These are phyloP conservation scores for Xylariaceae sp. DNA, from an alignment of 2,329 filamentous ascomycete genomes.

Conservation along the genomic window DNA sequence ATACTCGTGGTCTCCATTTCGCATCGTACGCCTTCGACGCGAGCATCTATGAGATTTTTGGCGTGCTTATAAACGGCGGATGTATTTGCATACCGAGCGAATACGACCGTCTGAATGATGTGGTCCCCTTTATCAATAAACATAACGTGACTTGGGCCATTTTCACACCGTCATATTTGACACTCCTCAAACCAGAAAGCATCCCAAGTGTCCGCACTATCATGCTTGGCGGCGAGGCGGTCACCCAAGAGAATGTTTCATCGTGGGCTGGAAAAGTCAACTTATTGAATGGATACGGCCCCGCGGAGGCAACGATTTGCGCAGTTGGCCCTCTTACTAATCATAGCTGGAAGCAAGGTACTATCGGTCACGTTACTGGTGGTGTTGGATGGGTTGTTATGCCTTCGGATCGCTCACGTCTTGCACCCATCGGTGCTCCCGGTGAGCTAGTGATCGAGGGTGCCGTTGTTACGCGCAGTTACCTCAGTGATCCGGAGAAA, in stretches of 20 bases:
- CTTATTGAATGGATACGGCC: constrained; percentile 17
- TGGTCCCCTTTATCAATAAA: constrained; percentile 25
- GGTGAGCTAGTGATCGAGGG: constrained; percentile 20
- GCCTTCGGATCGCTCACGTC: constrained; percentile 12
- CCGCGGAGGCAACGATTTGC: constrained; percentile 10
- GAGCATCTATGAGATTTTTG: constrained; percentile 35
- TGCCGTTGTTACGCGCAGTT: constrained; percentile 43
- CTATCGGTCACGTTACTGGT: constrained; percentile 3
- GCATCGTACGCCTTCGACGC: constrained; percentile 36
- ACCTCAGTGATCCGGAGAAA: constrained; percentile 4
- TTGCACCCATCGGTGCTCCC: constrained; percentile 20
- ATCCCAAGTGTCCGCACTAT: constrained; percentile 22
- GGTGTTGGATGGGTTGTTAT: constrained; percentile 35
- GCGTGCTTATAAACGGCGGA: constrained; percentile 33
- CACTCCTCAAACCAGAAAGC: constrained; percentile 20
- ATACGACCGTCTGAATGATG: constrained; percentile 31
- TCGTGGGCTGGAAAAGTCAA: constrained; percentile 15
- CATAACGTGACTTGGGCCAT: constrained; percentile 19
- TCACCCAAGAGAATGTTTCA: constrained; percentile 26
- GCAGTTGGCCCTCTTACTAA: not conserved
- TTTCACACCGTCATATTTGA: constrained; percentile 23
- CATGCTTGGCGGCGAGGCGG: constrained; percentile 25
- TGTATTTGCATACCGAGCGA: constrained; percentile 37
- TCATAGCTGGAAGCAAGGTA: constrained; percentile 21
- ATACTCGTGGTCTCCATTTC: constrained; percentile 21